Conservation (phyloP, 2,329 filamentous ascomycete species). For the Apiospora sp. region DNA sequence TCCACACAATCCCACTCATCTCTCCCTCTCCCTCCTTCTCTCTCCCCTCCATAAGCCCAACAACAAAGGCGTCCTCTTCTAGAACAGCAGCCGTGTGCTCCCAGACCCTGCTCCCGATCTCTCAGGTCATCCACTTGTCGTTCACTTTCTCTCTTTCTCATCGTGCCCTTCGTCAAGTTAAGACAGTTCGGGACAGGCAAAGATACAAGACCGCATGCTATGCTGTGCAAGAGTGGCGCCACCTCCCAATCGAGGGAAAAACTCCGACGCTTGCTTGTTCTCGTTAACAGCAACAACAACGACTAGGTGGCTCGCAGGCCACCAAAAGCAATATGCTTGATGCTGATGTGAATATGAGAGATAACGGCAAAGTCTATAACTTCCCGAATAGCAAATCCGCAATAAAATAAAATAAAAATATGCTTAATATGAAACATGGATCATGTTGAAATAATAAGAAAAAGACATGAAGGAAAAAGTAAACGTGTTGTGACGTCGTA, state of each 20-base stretch:
- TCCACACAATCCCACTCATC: constrained; percentile 12
- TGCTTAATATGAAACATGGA: background rate
- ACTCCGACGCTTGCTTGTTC: constrained; percentile 6
- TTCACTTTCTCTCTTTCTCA: background rate
- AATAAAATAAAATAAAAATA: background rate
- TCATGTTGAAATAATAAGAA: background rate
- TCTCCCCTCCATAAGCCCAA: background rate
- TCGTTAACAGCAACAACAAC: background rate
- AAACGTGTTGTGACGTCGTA: constrained; percentile 15
- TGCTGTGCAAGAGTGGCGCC: background rate
- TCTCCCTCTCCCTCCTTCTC: background rate
- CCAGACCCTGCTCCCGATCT: background rate
- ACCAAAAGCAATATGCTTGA: background rate
- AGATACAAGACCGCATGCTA: constrained; percentile 1
- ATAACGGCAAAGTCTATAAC: constrained; percentile 5
- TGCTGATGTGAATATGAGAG: too few relatives aligned
- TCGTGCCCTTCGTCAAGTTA: background rate
- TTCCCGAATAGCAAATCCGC: background rate
- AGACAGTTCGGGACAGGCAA: background rate
- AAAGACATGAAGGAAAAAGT: background rate
- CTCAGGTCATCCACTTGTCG: background rate
- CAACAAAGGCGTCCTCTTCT: background rate
- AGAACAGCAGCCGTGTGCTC: background rate
- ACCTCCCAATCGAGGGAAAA: background rate
- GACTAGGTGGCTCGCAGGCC: background rate